phyloP scores from a whole-genome alignment of 345 rosid species.

The Sonneratia alba region DNA sequence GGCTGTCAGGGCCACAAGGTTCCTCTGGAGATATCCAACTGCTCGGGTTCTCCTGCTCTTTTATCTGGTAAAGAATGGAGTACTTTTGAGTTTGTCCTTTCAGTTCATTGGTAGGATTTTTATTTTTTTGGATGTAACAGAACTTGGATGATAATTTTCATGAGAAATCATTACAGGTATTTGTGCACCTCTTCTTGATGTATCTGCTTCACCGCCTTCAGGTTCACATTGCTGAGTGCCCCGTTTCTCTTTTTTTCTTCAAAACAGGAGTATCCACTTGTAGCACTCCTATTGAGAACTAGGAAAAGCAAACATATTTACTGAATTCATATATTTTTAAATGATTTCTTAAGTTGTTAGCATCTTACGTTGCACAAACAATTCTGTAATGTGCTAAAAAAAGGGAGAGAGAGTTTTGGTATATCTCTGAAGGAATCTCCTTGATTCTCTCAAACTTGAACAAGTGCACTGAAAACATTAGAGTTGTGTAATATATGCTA shows the following conservation, averaged over 20 bases:
- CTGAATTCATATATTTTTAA: background rate
- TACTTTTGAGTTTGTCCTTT: background rate
- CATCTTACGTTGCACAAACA: background rate
- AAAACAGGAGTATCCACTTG: background rate
- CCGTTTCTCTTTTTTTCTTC: background rate
- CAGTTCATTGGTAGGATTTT: background rate
- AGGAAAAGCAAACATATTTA: background rate
- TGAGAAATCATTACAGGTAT: constrained; percentile 48
- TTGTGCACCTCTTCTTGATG: constrained; percentile 97
- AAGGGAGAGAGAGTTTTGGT: background rate
- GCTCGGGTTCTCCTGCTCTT: constrained; percentile 71
- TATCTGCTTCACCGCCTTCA: constrained; percentile 92
- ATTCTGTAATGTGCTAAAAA: background rate
- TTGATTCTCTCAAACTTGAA: background rate
- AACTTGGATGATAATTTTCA: background rate
- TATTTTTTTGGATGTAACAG: background rate
- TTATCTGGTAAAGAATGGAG: constrained; percentile 47
- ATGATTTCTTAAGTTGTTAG: background rate
- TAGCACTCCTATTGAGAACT: background rate
- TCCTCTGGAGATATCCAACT: constrained; percentile 93
- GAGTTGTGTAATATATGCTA: background rate
- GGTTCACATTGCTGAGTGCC: constrained; percentile 30
- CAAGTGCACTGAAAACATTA: background rate
- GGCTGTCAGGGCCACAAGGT: constrained; percentile 91
- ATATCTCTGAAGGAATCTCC: background rate